Evolutionary conservation across 164 flowering plant genomes (phyloP), one percentile per base, ranked within the genome.

Genomic region (Stephania cephalantha): DNA sequence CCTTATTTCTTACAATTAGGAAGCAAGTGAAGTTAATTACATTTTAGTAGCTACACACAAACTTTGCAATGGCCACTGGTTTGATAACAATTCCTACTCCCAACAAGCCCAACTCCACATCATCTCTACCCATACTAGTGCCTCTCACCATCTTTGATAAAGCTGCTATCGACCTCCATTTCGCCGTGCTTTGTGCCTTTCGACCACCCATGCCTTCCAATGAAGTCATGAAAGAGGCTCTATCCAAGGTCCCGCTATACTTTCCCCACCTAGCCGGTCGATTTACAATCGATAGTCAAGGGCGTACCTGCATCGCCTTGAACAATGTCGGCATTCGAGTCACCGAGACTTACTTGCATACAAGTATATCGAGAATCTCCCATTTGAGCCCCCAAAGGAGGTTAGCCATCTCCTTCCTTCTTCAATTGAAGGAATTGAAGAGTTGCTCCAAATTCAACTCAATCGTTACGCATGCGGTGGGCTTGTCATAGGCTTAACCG

Each of bases 111-210:
- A 12, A 22, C 9, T 55, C 6, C 3, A 50, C 52, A 35, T 35
- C 42, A 35, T 35, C 42, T 35, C 42, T 35, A 35, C 42, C 42
- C 35, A 9, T 31, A 31, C n/a, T 74, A 12, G 68, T 77, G 53
- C 72, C 78, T 13, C 78, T 79, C 15, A 75, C 78, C 71, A 79
- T 79, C 75, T 79, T 79, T 29, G 81, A 79, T 55, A 79, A 72
- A 72, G 81, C 78, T 18, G 78, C 78, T 11, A 67, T 71, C n/a
- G 81, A 79, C 68, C 75, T 79, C 69, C 78, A 79, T 69, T 61
- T 75, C 1, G 68, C 46, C 1, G 61, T 75, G 31, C 46, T 79
- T 72, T 45, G 66, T 11, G 81, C 72, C 71, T 79, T 75, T 46
- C 5, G 42, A 9, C 61, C 81, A 50, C 78, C 78, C n/a, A 75